These are phyloP conservation scores for Agrocybe chaxingu DNA, from an alignment of 768 basidiomycete genomes.

Conservation along the genomic window DNA sequence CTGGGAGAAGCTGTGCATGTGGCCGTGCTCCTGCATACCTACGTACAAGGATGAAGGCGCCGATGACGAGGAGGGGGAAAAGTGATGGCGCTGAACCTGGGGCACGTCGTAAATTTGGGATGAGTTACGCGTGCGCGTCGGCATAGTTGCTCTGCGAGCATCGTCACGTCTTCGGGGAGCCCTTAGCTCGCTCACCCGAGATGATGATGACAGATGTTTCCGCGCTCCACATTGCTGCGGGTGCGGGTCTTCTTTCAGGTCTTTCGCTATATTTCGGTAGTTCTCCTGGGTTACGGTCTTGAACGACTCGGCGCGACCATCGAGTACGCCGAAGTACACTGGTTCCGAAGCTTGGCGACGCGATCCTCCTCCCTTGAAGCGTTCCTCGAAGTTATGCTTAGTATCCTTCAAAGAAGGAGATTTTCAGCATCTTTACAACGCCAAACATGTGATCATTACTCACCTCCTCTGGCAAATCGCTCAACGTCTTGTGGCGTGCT, in stretches of 20 bases:
- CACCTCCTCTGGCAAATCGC: slow-evolving; percentile 2
- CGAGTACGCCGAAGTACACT: too few relatives aligned
- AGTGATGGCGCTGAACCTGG: too few relatives aligned
- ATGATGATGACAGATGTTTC: too few relatives aligned
- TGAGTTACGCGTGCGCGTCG: too few relatives aligned
- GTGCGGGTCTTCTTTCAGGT: background rate
- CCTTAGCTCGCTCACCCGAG: too few relatives aligned
- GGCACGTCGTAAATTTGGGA: too few relatives aligned
- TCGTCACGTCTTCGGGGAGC: too few relatives aligned
- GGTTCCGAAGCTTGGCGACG: background rate
- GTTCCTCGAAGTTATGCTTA: background rate
- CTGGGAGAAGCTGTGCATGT: too few relatives aligned
- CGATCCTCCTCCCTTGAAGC: background rate
- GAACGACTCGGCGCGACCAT: background rate
- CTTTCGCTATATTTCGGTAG: background rate
- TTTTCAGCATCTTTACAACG: background rate
- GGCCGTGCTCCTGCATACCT: too few relatives aligned
- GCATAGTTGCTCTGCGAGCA: too few relatives aligned
- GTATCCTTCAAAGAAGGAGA: background rate
- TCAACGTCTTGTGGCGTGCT: slow-evolving; percentile 6
- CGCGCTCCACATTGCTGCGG: background rate
- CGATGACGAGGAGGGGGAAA: too few relatives aligned
- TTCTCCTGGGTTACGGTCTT: background rate
- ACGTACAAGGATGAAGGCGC: too few relatives aligned
- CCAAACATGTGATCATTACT: background rate